phyloP scores from a whole-genome alignment of 129 eudicot species.

The Solidago caesia region DNA sequence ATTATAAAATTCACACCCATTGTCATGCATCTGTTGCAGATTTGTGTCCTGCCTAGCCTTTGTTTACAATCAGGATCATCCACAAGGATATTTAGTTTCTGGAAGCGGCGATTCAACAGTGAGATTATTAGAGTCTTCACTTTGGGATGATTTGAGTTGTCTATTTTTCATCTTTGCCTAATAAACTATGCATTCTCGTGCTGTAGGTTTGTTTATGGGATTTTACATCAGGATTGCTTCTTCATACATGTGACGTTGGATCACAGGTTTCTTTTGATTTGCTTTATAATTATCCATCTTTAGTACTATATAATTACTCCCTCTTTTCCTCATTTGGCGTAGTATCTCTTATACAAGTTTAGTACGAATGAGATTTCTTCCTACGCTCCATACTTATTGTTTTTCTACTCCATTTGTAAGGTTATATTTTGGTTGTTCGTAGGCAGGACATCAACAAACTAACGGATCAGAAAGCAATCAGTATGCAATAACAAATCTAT shows the following conservation, averaged over 20 bases:
- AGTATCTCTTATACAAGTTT: neutral
- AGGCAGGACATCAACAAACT: constrained; percentile 59
- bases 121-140: constrained; percentile 27
- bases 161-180: neutral
- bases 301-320: neutral
- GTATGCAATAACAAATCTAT: constrained; percentile 63
- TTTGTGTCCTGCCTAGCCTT: constrained; percentile 79
- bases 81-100: constrained; percentile 70
- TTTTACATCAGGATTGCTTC: constrained; percentile 72
- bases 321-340: neutral
- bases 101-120: constrained; percentile 98
- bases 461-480: constrained; percentile 43
- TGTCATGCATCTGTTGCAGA: constrained; percentile 44
- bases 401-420: constrained; percentile 8
- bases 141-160: neutral
- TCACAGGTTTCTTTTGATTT: constrained; percentile 48
- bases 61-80: constrained; percentile 45
- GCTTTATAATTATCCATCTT: neutral
- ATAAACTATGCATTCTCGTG: constrained; percentile 14
- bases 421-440: constrained; percentile 15
- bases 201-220: constrained; percentile 96
- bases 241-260: constrained; percentile 83
- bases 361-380: neutral
- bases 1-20: neutral
- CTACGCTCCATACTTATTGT: neutral